These are phyloP conservation scores for Fusarium sp. DNA, from an alignment of 2,329 filamentous ascomycete species.

Conservation along the genomic window DNA sequence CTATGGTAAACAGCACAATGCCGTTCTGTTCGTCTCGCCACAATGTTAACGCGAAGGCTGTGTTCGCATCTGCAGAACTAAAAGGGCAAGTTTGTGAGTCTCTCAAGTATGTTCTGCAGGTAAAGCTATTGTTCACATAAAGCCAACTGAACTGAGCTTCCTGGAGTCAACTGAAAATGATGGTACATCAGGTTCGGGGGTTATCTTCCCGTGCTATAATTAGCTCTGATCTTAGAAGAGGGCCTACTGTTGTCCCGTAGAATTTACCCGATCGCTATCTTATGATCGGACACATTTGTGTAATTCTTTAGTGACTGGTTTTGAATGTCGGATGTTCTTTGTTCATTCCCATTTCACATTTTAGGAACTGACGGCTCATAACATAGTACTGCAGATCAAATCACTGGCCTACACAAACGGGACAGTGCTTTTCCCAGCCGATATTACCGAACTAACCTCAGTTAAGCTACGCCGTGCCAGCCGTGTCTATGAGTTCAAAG, in stretches of 20 bases:
- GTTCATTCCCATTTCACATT: neutral
- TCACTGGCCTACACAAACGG: neutral
- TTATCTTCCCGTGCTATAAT: neutral
- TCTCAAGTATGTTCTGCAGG: neutral
- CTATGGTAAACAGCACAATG: neutral
- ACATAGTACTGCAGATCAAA: neutral
- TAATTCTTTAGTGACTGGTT: neutral
- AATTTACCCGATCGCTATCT: neutral
- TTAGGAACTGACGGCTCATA: neutral
- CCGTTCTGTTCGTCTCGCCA: neutral
- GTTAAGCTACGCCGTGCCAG: neutral
- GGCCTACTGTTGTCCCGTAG: neutral
- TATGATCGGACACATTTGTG: neutral
- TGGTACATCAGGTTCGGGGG: accelerated
- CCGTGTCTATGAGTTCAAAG: neutral
- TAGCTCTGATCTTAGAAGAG: accelerated
- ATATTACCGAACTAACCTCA: neutral
- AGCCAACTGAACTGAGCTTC: accelerated
- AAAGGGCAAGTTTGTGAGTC: neutral
- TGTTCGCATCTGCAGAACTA: neutral
- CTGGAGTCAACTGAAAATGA: accelerated
- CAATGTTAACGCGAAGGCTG: neutral
- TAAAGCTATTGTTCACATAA: neutral
- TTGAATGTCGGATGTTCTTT: neutral
- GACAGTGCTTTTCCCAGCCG: neutral